Evolutionary conservation across 1,139 yeast genomes (phyloP), one percentile per base, ranked within the genome.

Genomic region (Debaryomyces udenii): DNA sequence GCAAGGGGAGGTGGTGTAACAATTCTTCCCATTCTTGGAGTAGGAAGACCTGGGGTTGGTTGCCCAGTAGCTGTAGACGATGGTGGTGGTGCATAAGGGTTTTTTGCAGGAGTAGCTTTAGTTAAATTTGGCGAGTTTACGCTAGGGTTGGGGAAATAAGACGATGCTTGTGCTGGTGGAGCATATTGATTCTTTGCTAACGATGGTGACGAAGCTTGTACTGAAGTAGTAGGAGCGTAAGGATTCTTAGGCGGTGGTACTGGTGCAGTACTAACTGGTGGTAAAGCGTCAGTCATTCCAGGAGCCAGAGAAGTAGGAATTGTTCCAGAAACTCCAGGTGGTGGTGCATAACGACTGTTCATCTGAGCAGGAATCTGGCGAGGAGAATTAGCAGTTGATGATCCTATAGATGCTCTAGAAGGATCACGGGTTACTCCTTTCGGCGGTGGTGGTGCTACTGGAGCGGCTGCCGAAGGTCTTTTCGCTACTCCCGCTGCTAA

Each of bases 141-240:
- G 14, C 17, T 28, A 22, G 36, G 28, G 17, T 37, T 24, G 10
- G 42, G 30, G 13, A 27, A 47, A 26, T 55, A 53, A 10, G 59
- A 50, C 17, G 53, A 50, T 14, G 46, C 38, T 30, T 37, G 44
- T 35, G 49, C 49, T 27, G 70, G 63, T 34, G 78, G 74, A 2
- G 76, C 77, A 44, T 68, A 64, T 33, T 74, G 72, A 48, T 66
- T 67, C 48, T 68, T 68, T 36, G 69, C 72, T 28, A 71, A 63
- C 27, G 57, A 59, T 22, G 51, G 49, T 31, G 60, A 52, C 14
- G 59, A 45, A 24, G 56, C 41, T 27, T 13, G 26, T 4, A 33
- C 39, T 43, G 30, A 36, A 15, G 39, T 41, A 6, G 40, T 36
- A 17, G 41, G 46, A 5, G 40, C 43, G 31, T 42, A 42, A 6